A percentile compares a stretch with the other conserved stretches of the same genome.
Conservation (phyloP, 140 eudicot genomes). For the Bidens hawaiensis region DNA sequence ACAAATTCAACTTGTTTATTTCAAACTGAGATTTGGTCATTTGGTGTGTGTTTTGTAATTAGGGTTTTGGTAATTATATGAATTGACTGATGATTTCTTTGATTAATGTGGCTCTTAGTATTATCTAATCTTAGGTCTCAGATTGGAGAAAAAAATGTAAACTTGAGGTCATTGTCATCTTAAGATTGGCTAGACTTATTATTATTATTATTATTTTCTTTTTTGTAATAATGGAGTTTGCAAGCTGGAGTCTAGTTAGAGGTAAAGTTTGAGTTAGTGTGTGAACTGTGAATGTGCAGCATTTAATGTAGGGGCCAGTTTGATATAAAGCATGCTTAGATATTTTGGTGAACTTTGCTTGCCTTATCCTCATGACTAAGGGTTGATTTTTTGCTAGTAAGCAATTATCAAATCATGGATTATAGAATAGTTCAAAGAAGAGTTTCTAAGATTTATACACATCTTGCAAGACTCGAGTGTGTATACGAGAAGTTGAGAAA, state of each 20-base stretch:
- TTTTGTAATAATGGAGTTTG: no score
- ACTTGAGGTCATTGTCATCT: constrained; percentile 1
- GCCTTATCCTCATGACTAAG: background rate
- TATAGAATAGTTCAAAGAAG: background rate
- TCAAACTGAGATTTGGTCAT: constrained; percentile 11
- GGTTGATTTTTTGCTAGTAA: background rate
- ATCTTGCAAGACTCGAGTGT: no score
- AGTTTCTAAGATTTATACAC: constrained; percentile 10
- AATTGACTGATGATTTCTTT: background rate
- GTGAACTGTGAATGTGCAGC: background rate
- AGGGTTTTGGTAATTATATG: background rate
- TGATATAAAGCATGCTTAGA: background rate
- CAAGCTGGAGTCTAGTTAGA: no score
- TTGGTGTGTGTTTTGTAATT: constrained; percentile 5
- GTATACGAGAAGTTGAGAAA: no score
- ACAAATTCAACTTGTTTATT: background rate
- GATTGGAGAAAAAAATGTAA: background rate
- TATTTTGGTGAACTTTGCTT: background rate
- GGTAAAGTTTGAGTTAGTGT: background rate
- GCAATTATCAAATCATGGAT: background rate
- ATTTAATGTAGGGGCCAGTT: background rate
- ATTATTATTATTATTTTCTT: no score
- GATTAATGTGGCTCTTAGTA: background rate
- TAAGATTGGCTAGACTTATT: no score
- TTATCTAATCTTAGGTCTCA: background rate